Evolutionary conservation across 2,329 filamentous ascomycete genomes (phyloP).

Genomic region (Alternaria infectoria): DNA sequence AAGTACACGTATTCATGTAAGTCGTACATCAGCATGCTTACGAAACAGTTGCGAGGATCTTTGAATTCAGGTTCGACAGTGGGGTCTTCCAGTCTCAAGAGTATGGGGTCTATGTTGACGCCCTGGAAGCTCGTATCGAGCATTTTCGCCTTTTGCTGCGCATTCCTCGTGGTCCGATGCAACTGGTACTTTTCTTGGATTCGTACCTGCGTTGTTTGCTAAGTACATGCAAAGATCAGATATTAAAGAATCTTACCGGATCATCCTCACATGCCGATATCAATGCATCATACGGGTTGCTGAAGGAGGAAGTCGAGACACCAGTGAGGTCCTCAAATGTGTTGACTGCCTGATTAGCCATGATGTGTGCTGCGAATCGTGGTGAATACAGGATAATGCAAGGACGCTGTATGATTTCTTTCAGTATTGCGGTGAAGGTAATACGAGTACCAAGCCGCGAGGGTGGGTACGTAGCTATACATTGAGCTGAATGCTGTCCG

Average conservation of each 20-base stretch:
- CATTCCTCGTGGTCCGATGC: conserved; percentile 78
- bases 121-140: conserved; percentile 71
- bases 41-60: conserved; percentile 81
- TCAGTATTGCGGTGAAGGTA: neutral
- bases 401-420: too few species aligned
- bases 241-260: conserved; percentile 59
- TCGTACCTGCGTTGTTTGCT: conserved; percentile 55
- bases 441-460: neutral
- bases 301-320: conserved; percentile 48
- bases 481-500: neutral
- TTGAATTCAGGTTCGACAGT: conserved; percentile 70
- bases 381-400: too few species aligned
- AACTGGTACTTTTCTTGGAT: conserved; percentile 75
- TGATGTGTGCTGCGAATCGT: too few species aligned
- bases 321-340: conserved; percentile 51
- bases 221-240: neutral
- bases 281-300: conserved; percentile 79
- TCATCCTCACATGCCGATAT: conserved; percentile 71
- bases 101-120: conserved; percentile 76
- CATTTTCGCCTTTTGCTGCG: conserved; percentile 76
- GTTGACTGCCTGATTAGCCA: conserved; percentile 25
- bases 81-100: conserved; percentile 71
- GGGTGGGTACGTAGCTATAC: neutral
- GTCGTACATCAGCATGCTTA: neutral
- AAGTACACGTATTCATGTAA: neutral